Evolutionary conservation across 2,329 filamentous ascomycete genomes (phyloP), one percentile per base, ranked within the genome.

Genomic region (Fusarium virguliforme): DNA sequence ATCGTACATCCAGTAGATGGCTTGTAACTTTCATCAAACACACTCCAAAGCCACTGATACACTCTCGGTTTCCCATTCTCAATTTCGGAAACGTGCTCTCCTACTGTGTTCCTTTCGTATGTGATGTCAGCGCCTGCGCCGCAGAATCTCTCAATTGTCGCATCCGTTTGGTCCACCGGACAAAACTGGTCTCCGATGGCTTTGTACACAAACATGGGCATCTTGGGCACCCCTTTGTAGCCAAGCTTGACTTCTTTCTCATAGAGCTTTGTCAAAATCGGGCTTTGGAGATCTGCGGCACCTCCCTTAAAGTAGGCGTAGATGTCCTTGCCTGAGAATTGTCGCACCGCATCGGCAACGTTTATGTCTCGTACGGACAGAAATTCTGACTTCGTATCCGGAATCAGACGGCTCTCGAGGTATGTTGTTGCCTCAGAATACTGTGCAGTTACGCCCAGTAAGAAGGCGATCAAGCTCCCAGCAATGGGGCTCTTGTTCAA

Each of bases 181-280:
- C 80, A 83, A 55, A 85, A 76, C 59, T 87, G 81, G 38, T 88
- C 86, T 3, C 73, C 64, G 18, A 83, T 80, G 0, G 85, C 83
- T 66, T 88, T 87, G 75, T 88, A 87, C 4, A 85, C 73, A 65
- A 85, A 85, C 7, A 87, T 58, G 0, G 86, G 86, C 73, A 86
- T 84, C 10, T 77, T 65, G 0, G 85, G 86, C 0, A 81, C 74
- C 1, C 81, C 82, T 55, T 83, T 80, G 30, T 75, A 64, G 1
- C 80, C 79, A 30, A 77, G 68, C 12, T 76, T 69, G 53, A 75
- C 77, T 37, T 81, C 75, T 6, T 70, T 55, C 18, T 79, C 68
- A 24, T 80, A 77, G 5, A 79, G 67, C 0, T 69, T 59, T 22
- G 70, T 65, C 4, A 67, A 55, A 5, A 55, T 75, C 2, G 60